Conservation (phyloP, 2,329 filamentous ascomycete species). For the Aureobasidium sp. region DNA sequence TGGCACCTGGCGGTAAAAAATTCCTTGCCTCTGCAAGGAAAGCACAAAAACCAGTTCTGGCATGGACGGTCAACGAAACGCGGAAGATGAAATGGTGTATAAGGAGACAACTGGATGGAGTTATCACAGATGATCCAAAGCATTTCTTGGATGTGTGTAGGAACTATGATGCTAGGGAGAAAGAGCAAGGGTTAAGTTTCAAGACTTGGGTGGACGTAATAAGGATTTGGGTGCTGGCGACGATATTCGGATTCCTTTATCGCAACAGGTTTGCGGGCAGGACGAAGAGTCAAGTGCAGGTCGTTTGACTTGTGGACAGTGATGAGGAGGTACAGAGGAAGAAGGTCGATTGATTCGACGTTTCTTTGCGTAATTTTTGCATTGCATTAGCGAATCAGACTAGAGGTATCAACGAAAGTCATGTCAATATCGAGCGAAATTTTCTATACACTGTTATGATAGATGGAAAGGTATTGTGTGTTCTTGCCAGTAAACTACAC, state of each 20-base stretch:
- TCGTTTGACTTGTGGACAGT: not conserved
- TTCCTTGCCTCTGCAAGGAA: constrained; percentile 47
- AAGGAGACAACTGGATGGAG: constrained; percentile 57
- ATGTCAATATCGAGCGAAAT: too few relatives aligned
- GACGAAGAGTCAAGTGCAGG: constrained; percentile 8
- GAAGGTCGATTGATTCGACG: not conserved
- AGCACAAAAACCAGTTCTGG: constrained; percentile 51
- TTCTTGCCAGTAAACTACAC: too few relatives aligned
- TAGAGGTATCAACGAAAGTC: too few relatives aligned
- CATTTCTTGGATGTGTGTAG: constrained; percentile 54
- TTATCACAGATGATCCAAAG: constrained; percentile 77
- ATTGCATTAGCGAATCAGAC: too few relatives aligned
- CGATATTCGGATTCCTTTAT: constrained; percentile 12
- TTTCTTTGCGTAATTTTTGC: too few relatives aligned
- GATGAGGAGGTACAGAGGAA: not conserved
- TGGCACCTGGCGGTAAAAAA: constrained; percentile 52
- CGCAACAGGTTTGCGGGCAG: constrained; percentile 7
- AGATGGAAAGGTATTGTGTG: too few relatives aligned
- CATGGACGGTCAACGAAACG: constrained; percentile 82
- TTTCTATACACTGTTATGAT: too few relatives aligned
- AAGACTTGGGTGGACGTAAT: constrained; percentile 15
- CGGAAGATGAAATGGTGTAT: constrained; percentile 77
- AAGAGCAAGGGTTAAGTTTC: constrained; percentile 21
- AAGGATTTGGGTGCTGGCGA: constrained; percentile 12
- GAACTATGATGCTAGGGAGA: constrained; percentile 28